Base-by-base conservation (phyloP, 768 basidiomycete species). In the Hericium coralloides region DNA sequence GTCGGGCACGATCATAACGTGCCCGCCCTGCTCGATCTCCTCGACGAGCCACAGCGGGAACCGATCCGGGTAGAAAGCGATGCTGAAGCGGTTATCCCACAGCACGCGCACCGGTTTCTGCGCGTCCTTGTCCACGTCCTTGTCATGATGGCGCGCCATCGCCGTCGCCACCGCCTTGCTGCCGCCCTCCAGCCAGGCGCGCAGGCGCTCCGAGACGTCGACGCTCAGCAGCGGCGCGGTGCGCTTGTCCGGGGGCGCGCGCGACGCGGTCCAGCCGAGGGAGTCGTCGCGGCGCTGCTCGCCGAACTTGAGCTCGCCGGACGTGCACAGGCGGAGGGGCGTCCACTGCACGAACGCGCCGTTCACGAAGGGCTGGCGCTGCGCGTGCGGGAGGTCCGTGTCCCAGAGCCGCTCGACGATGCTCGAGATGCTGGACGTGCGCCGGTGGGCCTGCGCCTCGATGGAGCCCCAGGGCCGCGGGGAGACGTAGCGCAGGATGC, bases 391-490 rank as follows among this genome's bases (percentile, higher is more conserved):
- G 43, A 48, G 69, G 18, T 73, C 55, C 9, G 66, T 65, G 3
- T 65, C 51, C 79, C 81, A 87, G 6, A 91, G 59, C 6, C 70
- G 70, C 12, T 68, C 51, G 18, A 79, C 65, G 56, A 91, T 80
- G 38, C 74, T 74, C 1, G 71, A 59, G 26, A 87, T 66, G 52
- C 76, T 78, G 6, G 56, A 60, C 41, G 65, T 67, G 9, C 80
- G 76, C 37, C 90, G 77, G 58, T 77, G 69, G 2, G 76, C 81
- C 60, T 89, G 83, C 2, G 89, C 80, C 8, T 73, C 77, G 17
- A 77, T 64, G 49, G 82, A 81, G 4, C 91, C 91, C 91, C 91
- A 93, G 2, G 88, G 85, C 39, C 79, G 73, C 48, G 81, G 84
- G 0, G 90, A 92, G 43, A 83, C 71, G 63, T 83, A 87, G 14